A percentile compares a stretch with the other conserved stretches of the same genome.
These are phyloP conservation scores for Raffaelea albimanens DNA, from an alignment of 2,329 filamentous ascomycete genomes.

Conservation along the genomic window DNA sequence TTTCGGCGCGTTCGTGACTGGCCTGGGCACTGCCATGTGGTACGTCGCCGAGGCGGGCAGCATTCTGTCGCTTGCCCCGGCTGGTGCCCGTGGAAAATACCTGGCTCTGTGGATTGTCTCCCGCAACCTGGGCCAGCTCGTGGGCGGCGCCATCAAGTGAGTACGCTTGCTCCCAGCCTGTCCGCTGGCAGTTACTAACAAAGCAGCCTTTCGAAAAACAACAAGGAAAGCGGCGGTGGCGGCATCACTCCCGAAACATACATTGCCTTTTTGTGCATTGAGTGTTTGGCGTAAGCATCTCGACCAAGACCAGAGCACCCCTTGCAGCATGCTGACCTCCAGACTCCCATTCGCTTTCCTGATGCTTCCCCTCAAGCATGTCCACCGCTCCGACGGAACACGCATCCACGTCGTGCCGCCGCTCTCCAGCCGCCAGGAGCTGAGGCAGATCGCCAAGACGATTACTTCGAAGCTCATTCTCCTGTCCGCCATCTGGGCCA, in stretches of 20 bases:
- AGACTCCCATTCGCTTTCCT: conserved; percentile 3
- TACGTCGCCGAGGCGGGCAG: conserved; percentile 5
- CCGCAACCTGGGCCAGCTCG: conserved; percentile 3
- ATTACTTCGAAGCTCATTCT: conserved; percentile 4
- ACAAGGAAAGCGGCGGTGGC: background rate
- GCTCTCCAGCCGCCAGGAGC: background rate
- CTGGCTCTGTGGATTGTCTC: conserved; percentile 5
- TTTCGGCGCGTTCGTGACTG: conserved; percentile 1
- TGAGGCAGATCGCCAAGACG: background rate
- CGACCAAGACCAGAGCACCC: background rate
- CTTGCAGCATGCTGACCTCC: background rate
- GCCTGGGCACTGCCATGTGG: background rate
- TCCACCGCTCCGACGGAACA: conserved; percentile 1
- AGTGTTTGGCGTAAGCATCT: conserved; percentile 2
- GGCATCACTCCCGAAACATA: conserved; percentile 3
- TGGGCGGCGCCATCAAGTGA: conserved; percentile 3
- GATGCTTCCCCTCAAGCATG: conserved; percentile 1
- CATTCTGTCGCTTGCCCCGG: conserved; percentile 4
- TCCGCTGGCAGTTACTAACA: background rate
- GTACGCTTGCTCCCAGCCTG: background rate
- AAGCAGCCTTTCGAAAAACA: conserved; percentile 1
- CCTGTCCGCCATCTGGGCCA: conserved; percentile 1
- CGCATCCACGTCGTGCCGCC: background rate
- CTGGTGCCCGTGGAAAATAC: conserved; percentile 2
- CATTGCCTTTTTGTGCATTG: conserved; percentile 4